Percentiles rank a stretch among this genome's conserved stretches.
Evolutionary conservation across 805 yeast genomes (phyloP).

Genomic region (Grigorovia yakushimaensis): DNA sequence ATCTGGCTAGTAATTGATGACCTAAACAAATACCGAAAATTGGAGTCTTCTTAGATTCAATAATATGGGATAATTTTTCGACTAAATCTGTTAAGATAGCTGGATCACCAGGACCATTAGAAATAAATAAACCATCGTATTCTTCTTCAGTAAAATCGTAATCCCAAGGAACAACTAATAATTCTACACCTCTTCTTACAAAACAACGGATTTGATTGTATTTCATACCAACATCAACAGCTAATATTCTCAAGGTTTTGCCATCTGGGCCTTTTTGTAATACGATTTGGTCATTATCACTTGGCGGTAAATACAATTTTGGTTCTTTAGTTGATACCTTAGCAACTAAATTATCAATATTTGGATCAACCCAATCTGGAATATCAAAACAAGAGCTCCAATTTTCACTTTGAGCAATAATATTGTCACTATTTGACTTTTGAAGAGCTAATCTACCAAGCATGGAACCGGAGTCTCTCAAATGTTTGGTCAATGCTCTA

Average conservation of each 20-base stretch:
- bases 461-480: conserved; percentile 88
- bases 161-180: conserved; percentile 93
- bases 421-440: conserved; percentile 28
- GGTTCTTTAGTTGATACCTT: conserved; percentile 77
- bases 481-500: conserved; percentile 84
- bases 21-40: conserved; percentile 97
- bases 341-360: conserved; percentile 82
- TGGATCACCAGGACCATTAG: conserved; percentile 99
- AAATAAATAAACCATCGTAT: conserved; percentile 90
- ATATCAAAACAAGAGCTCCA: conserved; percentile 61
- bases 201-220: conserved; percentile 96
- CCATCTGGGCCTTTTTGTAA: conserved; percentile 61
- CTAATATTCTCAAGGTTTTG: conserved; percentile 69
- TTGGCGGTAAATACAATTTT: conserved; percentile 61
- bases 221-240: conserved; percentile 97
- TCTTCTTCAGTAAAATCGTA: conserved; percentile 71
- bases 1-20: conserved; percentile 92
- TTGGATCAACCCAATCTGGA: conserved; percentile 92
- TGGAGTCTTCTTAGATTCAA: conserved; percentile 68
- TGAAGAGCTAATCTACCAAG: conserved; percentile 78
- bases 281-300: conserved; percentile 28
- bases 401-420: conserved; percentile 27
- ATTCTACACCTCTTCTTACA: conserved; percentile 90
- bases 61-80: conserved; percentile 44
- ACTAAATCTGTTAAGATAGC: conserved; percentile 67